Percentiles rank a stretch among this genome's conserved stretches.
Conservation (phyloP, 345 rosid genomes). For the Ceriops tagal region DNA sequence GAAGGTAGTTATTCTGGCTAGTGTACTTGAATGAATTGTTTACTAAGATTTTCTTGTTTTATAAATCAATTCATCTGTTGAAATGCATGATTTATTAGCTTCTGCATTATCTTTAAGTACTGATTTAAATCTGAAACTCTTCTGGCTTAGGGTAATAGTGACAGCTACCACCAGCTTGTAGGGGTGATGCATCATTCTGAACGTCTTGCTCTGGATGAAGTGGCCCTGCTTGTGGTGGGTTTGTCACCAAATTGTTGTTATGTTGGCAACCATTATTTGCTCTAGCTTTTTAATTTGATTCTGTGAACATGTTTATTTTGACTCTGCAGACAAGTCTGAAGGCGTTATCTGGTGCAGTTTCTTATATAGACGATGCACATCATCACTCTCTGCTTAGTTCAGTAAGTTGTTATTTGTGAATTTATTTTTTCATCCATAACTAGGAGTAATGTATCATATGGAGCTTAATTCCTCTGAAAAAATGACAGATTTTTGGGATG, state of each 20-base stretch:
- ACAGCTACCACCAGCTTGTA: constrained; percentile 58
- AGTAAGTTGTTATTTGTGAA: constrained; percentile 40
- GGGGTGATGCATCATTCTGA: constrained; percentile 49
- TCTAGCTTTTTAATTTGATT: neutral
- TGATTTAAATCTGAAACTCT: neutral
- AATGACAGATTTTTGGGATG: constrained; percentile 59
- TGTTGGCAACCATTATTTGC: neutral
- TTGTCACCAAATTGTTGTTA: neutral
- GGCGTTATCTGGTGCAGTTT: constrained; percentile 64
- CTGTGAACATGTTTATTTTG: neutral
- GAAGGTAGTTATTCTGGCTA: constrained; percentile 20
- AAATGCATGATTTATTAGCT: neutral
- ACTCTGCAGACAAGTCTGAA: constrained; percentile 54
- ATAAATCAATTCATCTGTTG: neutral
- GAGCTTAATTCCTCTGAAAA: constrained; percentile 10
- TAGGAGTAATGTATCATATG: neutral
- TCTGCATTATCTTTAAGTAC: neutral
- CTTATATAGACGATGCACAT: constrained; percentile 50
- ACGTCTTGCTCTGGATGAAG: constrained; percentile 44
- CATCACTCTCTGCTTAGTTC: constrained; percentile 61
- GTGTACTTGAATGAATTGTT: neutral
- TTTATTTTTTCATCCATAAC: neutral
- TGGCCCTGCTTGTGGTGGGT: constrained; percentile 71
- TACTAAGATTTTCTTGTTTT: neutral
- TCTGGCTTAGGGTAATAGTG: constrained; percentile 48